Base-by-base conservation (phyloP, 768 basidiomycete genomes). In the Suillus spraguei region DNA sequence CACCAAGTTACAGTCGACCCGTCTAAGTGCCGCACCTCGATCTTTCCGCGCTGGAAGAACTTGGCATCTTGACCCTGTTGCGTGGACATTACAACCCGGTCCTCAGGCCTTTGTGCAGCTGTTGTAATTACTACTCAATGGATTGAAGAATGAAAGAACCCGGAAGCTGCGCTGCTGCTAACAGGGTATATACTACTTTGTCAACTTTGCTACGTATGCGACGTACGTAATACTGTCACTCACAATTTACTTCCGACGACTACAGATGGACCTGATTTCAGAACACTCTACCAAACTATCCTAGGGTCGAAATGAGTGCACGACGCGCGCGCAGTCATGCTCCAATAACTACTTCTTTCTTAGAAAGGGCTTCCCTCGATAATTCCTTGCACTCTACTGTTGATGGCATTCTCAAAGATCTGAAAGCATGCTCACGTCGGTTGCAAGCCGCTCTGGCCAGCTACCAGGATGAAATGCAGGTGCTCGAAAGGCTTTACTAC, bases 1-100 rank as follows among this genome's bases (percentile, higher is more conserved):
- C 63, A 35, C 58, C 52, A 50, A 69, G 66, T 64, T 58, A 22
- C 55, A 28, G 32, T 54, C 44, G 22, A 16, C 50, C 62, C 55
- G 60, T 54, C 62, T 61, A 61, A 6, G 60, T 63, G n/a, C 65
- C 74, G 63, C 69, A 92, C 92, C 86, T 94, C 92, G 69, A 95
- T 94, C 81, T 95, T 96, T 68, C 94, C 94, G 66, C 93, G 84
- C 73, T 90, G 88, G 71, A 95, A 95, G 84, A 94, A 94, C 71
- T 94, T 94, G 54, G 92, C 93, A 83, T 95, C 93, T 78, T 93
- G 91, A 61, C 90, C 91, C 38, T 85, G 83, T 70, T 87, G 85
- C 39, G 73, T 67, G 65, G 78, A 75, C 83, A 83, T 83, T 60
- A 60, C 70, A 44, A 59, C 42, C 14, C 50, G 7, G 39, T 41